Evolutionary conservation across 2,329 filamentous ascomycete species (phyloP).

Genomic region (Camptophora hylomeconis): DNA sequence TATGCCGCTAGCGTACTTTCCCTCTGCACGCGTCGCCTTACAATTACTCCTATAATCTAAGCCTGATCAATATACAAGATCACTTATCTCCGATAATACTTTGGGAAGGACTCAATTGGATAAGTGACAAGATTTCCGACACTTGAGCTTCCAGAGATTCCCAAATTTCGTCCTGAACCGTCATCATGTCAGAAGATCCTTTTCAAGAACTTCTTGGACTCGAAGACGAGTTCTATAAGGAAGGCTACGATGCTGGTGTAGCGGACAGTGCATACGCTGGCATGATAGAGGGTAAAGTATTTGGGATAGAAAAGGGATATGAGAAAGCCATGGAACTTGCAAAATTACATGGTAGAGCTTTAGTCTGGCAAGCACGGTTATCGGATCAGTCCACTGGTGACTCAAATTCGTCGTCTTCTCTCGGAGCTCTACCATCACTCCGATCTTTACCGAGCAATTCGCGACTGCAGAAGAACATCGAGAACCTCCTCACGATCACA

Average conservation of each 20-base stretch:
- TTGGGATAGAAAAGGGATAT: constrained; percentile 85
- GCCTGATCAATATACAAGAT: no score
- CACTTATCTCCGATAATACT: no score
- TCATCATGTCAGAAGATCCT: constrained; percentile 36
- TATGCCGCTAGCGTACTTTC: no score
- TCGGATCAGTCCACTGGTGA: constrained; percentile 11
- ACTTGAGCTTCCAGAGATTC: no score
- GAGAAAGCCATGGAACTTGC: constrained; percentile 82
- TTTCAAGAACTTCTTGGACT: constrained; percentile 46
- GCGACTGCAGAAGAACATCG: constrained; percentile 64
- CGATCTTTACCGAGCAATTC: constrained; percentile 44
- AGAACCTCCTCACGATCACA: constrained; percentile 60
- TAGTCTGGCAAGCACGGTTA: constrained; percentile 72
- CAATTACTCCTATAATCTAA: no score
- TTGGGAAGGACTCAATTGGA: no score
- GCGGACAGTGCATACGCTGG: constrained; percentile 66
- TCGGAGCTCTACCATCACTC: no score
- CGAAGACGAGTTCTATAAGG: constrained; percentile 61
- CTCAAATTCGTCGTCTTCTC: no score
- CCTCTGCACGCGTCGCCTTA: no score
- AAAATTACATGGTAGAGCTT: constrained; percentile 59
- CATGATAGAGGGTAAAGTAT: constrained; percentile 73
- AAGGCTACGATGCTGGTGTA: constrained; percentile 65
- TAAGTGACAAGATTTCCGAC: no score
- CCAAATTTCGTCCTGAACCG: no score